Percentiles rank a stretch among this genome's conserved stretches.
phyloP scores from a whole-genome alignment of 306 rosid genomes.

The Adenanthera pavonina region DNA sequence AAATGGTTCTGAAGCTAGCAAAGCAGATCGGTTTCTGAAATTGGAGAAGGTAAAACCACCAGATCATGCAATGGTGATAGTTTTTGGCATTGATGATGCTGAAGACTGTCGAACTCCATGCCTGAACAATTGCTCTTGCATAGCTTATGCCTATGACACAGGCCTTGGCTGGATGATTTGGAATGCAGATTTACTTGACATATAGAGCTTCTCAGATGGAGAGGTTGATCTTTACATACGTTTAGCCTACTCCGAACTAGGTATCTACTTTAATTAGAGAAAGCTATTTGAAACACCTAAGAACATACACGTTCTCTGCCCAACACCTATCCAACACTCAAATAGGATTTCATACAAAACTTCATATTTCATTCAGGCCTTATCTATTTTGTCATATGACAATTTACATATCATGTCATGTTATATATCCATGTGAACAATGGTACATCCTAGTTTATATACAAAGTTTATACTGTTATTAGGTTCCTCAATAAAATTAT shows the following conservation, averaged over 20 bases:
- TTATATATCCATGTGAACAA: too few relatives aligned
- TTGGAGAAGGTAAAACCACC: conserved; percentile 39
- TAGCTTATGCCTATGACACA: not conserved
- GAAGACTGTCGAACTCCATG: not conserved
- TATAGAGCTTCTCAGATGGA: not conserved
- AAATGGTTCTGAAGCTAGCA: not conserved
- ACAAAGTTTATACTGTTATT: too few relatives aligned
- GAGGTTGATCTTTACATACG: not conserved
- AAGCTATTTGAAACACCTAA: too few relatives aligned
- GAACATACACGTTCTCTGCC: too few relatives aligned
- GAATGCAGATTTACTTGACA: not conserved
- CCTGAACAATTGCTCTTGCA: conserved; percentile 21
- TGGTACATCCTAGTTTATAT: too few relatives aligned
- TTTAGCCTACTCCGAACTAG: not conserved
- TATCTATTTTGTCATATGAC: too few relatives aligned
- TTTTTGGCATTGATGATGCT: not conserved
- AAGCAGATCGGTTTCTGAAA: conserved; percentile 33
- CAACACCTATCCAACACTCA: too few relatives aligned
- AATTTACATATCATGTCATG: too few relatives aligned
- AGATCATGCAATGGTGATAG: not conserved
- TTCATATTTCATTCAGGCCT: too few relatives aligned
- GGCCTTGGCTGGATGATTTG: not conserved
- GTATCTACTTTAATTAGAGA: not conserved
- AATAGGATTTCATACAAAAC: too few relatives aligned
- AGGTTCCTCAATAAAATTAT: too few relatives aligned